These are phyloP conservation scores for Metarhizium sp. DNA, from an alignment of 2,329 filamentous ascomycete genomes.

Conservation along the genomic window DNA sequence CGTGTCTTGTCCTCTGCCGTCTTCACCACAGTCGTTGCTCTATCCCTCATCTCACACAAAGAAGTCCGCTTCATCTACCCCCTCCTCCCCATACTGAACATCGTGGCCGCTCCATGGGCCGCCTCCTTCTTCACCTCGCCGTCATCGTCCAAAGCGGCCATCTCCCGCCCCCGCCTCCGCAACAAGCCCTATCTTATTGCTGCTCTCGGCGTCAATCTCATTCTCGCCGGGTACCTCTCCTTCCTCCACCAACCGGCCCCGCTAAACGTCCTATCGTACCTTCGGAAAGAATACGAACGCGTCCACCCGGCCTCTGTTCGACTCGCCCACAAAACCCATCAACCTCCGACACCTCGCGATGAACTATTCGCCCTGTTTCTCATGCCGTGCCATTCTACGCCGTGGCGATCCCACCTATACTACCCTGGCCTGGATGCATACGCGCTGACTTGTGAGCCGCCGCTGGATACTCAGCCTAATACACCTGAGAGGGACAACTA, in stretches of 20 bases:
- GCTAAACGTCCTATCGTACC: conserved; percentile 61
- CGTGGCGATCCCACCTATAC: conserved; percentile 83
- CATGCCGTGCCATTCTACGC: conserved; percentile 92
- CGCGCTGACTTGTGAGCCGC: conserved; percentile 85
- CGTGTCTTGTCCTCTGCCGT: conserved; percentile 45
- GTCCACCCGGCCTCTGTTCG: conserved; percentile 32
- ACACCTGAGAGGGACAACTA: conserved; percentile 57
- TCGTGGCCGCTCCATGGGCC: conserved; percentile 63
- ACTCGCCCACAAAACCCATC: conserved; percentile 12
- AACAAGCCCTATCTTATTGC: conserved; percentile 47
- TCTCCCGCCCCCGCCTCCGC: conserved; percentile 26
- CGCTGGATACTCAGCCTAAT: conserved; percentile 54
- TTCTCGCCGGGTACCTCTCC: conserved; percentile 65
- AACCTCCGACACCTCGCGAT: conserved; percentile 16
- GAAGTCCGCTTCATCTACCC: conserved; percentile 97
- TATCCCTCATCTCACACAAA: conserved; percentile 85
- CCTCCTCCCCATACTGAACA: conserved; percentile 74
- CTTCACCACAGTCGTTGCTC: conserved; percentile 46
- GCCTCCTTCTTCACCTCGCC: conserved; percentile 51
- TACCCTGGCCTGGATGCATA: conserved; percentile 67
- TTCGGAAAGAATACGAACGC: conserved; percentile 64
- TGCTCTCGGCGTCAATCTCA: conserved; percentile 56
- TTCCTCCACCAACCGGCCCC: conserved; percentile 74
- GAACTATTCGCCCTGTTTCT: conserved; percentile 69
- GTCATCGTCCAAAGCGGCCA: conserved; percentile 16